Base-by-base conservation (phyloP, 176 grass and related monocot genomes). In the Pontederia crassipes region DNA sequence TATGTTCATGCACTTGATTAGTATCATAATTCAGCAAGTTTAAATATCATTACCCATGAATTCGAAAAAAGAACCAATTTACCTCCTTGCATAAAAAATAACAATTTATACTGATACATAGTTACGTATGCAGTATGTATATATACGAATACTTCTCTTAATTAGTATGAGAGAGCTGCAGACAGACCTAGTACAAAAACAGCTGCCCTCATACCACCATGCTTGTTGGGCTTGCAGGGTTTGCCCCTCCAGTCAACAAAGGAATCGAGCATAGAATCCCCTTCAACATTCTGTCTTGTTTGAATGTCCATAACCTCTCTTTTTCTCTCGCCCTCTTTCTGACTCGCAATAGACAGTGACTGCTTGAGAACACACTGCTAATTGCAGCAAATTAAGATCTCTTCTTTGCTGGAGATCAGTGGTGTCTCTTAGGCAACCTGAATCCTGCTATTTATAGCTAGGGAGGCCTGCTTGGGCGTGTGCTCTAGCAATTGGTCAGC, bases 131-230 rank as follows among this genome's bases (percentile, higher is more conserved):
- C 6, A 40, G n/a, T 12, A 40, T 40, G 32, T 40, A 40, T 40
- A 40, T 16, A 54, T 15, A 54, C 14, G 4, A 14, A 54, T 14
- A 15, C 51, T n/a, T 54, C 51, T 15, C 13, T 69, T 6, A 69
- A 16, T 46, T 24, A 73, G 70, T 6, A 11, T 61, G 26, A 73
- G 57, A 62, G 57, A 73, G 49, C 27, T 24, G 20, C 54, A 29
- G 45, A 49, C 11, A 45, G 45, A 89, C 90, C 90, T 74, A 95
- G 77, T 49, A 95, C 86, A 81, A 95, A 95, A 64, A 79, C 75
- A 56, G 90, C 82, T 81, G 90, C 80, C 71, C 79, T 84, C 86
- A 86, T 95, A 77, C 77, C 82, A 20, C 90, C 90, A 68, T 86
- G 86, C 13, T 84, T 77, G 55, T 17, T 35, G 1, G 80, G 56